phyloP scores from a whole-genome alignment of 192 early-diverging fungal species.

The Coemansia sp. region DNA sequence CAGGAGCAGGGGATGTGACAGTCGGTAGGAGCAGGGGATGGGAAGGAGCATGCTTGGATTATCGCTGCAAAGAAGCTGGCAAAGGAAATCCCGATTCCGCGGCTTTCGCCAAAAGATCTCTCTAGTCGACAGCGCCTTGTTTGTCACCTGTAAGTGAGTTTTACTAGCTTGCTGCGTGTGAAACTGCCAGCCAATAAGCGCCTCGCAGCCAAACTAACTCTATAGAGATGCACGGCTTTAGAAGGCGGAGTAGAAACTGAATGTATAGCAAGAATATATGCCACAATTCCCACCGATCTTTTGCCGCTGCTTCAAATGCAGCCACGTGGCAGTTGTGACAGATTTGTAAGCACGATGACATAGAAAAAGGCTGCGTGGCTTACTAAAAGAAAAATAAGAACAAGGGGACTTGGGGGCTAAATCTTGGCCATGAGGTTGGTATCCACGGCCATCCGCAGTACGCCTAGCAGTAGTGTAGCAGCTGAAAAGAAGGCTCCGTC shows the following conservation, averaged over 20 bases:
- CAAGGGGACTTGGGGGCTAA: background rate
- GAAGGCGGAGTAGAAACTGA: background rate
- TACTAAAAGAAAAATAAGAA: background rate
- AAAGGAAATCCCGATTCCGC: background rate
- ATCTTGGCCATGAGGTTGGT: background rate
- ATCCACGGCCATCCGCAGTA: slow-evolving; percentile 20
- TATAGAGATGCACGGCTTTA: background rate
- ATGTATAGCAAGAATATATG: background rate
- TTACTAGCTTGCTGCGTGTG: background rate
- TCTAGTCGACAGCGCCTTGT: background rate
- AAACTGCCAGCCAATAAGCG: background rate
- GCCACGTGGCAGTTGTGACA: background rate
- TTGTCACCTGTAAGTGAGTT: background rate
- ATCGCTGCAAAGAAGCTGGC: background rate
- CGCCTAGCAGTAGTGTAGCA: slow-evolving; percentile 9
- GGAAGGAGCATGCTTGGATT: background rate
- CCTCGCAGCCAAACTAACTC: background rate
- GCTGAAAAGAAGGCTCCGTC: slow-evolving; percentile 24
- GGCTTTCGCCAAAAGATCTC: background rate
- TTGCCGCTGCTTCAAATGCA: background rate
- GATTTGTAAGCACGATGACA: background rate
- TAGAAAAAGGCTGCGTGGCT: background rate
- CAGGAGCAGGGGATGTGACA: slow-evolving; percentile 1
- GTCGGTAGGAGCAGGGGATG: background rate
- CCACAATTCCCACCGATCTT: background rate